Conservation (phyloP, 768 basidiomycete species). For the Lactarius deliciosus region DNA sequence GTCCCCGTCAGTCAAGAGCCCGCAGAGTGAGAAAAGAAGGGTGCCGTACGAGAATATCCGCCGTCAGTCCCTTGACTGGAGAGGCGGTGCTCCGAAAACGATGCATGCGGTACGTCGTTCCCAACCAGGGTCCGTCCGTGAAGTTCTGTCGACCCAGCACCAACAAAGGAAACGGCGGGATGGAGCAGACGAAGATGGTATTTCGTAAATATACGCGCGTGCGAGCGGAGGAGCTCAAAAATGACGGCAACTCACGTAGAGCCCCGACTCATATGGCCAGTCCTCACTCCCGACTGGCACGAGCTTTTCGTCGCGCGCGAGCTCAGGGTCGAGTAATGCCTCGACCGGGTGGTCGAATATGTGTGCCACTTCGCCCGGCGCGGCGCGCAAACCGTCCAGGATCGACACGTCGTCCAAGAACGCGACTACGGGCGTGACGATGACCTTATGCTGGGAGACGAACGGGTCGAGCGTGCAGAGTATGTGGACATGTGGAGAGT, state of each 20-base stretch:
- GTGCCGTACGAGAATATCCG: constrained; percentile 70
- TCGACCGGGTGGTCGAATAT: constrained; percentile 83
- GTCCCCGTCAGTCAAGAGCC: not conserved
- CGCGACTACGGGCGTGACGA: constrained; percentile 81
- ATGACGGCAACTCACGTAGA: constrained; percentile 54
- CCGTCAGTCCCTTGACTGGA: constrained; percentile 80
- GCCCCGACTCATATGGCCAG: constrained; percentile 77
- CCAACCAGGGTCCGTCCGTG: constrained; percentile 46
- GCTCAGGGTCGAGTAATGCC: constrained; percentile 62
- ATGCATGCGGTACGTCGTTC: constrained; percentile 72
- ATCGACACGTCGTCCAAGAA: constrained; percentile 56
- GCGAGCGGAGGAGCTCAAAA: not conserved
- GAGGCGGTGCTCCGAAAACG: constrained; percentile 77
- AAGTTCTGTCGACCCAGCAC: constrained; percentile 45
- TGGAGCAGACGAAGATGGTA: not conserved
- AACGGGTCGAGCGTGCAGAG: constrained; percentile 65
- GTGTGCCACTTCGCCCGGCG: constrained; percentile 65
- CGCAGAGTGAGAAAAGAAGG: not conserved
- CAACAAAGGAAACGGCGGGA: constrained; percentile 5
- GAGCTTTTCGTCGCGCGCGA: constrained; percentile 49
- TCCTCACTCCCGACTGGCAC: constrained; percentile 59
- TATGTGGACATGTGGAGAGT: constrained; percentile 55
- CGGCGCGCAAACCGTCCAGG: constrained; percentile 52
- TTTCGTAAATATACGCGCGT: not conserved
- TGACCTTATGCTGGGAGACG: constrained; percentile 60